phyloP scores from a whole-genome alignment of 805 yeast genomes.

The Grigorovia transvaalensis region DNA sequence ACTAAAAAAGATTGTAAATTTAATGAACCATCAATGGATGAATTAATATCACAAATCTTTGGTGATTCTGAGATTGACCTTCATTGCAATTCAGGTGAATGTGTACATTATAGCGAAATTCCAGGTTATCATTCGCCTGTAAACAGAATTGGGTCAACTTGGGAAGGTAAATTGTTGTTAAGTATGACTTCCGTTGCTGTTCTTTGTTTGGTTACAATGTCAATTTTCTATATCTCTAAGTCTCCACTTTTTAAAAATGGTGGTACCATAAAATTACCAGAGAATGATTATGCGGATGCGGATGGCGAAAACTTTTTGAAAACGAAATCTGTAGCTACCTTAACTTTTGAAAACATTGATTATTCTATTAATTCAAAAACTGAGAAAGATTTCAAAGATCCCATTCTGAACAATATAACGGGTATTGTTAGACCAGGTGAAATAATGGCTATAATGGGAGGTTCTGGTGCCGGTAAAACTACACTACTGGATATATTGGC shows the following conservation, averaged over 20 bases:
- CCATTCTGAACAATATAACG: constrained; percentile 50
- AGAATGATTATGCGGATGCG: constrained; percentile 13
- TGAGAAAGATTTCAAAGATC: constrained; percentile 10
- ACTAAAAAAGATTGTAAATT: constrained; percentile 55
- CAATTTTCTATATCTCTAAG: constrained; percentile 40
- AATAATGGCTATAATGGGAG: constrained; percentile 94
- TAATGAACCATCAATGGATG: constrained; percentile 94
- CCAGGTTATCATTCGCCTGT: constrained; percentile 77
- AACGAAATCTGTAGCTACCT: constrained; percentile 49
- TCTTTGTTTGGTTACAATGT: constrained; percentile 19
- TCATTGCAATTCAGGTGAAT: constrained; percentile 77
- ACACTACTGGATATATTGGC: constrained; percentile 88
- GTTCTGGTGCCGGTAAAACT: constrained; percentile 97
- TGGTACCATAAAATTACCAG: constrained; percentile 19
- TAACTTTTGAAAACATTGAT: constrained; percentile 64
- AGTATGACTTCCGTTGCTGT: constrained; percentile 32
- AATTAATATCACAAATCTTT: constrained; percentile 76
- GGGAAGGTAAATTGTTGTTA: constrained; percentile 36
- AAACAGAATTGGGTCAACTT: constrained; percentile 23
- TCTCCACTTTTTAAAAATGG: constrained; percentile 49
- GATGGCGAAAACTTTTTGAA: constrained; percentile 34
- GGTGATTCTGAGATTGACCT: constrained; percentile 90
- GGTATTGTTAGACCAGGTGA: constrained; percentile 83
- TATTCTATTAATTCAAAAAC: constrained; percentile 31
- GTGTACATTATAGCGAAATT: constrained; percentile 82